Evolutionary conservation across 257 asterid genomes (phyloP).

Genomic region (Forsythia viridissima): DNA sequence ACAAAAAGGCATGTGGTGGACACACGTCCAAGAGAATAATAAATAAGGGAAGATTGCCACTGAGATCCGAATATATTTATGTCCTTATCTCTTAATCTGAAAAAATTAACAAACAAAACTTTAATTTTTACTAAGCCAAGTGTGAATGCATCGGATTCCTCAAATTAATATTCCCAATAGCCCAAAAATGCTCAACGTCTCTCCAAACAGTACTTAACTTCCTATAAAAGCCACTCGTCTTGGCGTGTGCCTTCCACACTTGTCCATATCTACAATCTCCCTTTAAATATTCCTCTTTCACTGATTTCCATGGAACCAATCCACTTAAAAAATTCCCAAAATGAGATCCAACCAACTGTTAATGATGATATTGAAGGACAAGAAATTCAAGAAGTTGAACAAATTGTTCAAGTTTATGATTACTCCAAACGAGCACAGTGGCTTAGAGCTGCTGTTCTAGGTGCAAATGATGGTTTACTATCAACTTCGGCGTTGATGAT

Average conservation of each 20-base stretch:
- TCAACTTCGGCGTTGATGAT: slow-evolving; percentile 75
- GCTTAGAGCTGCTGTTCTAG: slow-evolving; percentile 75
- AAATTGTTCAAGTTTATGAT: slow-evolving; percentile 32
- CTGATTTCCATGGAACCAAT: slow-evolving; percentile 27
- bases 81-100: background rate
- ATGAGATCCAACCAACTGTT: slow-evolving; percentile 5
- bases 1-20: background rate
- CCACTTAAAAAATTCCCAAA: slow-evolving; percentile 11
- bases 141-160: slow-evolving; percentile 47
- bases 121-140: background rate
- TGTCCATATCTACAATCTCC: background rate
- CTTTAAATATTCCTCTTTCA: background rate
- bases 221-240: slow-evolving; percentile 32
- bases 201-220: background rate
- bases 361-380: slow-evolving; percentile 43
- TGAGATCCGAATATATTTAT: background rate
- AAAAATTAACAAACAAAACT: background rate
- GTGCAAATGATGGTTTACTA: slow-evolving; percentile 70
- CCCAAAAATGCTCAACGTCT: background rate
- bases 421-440: slow-evolving; percentile 65
- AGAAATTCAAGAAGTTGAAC: background rate
- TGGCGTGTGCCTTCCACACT: slow-evolving; percentile 66
- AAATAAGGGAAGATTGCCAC: background rate
- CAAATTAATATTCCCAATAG: background rate
- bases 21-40: background rate